Evolutionary conservation across 1,139 yeast species (phyloP).

Genomic region (Kluyveromyces sp.): DNA sequence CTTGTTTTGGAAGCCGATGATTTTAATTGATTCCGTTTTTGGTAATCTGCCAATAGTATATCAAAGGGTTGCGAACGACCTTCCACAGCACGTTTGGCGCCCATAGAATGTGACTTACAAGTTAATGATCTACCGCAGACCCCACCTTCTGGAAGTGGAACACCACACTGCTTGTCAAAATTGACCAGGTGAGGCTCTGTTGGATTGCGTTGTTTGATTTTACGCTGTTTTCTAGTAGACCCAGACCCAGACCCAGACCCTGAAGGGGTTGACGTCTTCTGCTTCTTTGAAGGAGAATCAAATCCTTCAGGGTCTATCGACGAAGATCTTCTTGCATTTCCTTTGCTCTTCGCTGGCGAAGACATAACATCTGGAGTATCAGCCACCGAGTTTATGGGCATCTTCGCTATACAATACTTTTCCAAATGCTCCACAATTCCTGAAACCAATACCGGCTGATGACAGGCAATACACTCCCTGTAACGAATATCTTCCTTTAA

Average conservation of each 20-base stretch:
- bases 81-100: slow-evolving; percentile 89
- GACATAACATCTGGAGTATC: slow-evolving; percentile 8
- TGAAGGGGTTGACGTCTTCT: slow-evolving; percentile 21
- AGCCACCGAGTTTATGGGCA: slow-evolving; percentile 6
- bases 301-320: slow-evolving; percentile 28
- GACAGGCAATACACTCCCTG: slow-evolving; percentile 59
- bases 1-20: slow-evolving; percentile 70
- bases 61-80: slow-evolving; percentile 94
- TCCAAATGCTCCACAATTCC: slow-evolving; percentile 34
- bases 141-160: slow-evolving; percentile 84
- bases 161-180: slow-evolving; percentile 96
- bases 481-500: slow-evolving; percentile 42
- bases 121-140: slow-evolving; percentile 91
- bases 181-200: slow-evolving; percentile 80
- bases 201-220: slow-evolving; percentile 41
- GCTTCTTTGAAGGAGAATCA: slow-evolving; percentile 15
- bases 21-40: slow-evolving; percentile 85
- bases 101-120: slow-evolving; percentile 97
- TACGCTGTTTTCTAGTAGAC: slow-evolving; percentile 38
- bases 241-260: background rate
- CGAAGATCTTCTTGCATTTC: slow-evolving; percentile 31
- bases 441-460: slow-evolving; percentile 43
- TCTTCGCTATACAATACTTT: slow-evolving; percentile 25
- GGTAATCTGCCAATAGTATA: slow-evolving; percentile 78
- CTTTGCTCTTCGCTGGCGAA: slow-evolving; percentile 40